Evolutionary conservation across 2,329 filamentous ascomycete species (phyloP), one percentile per base, ranked within the genome.

Genomic region (Ascosphaera apis): DNA sequence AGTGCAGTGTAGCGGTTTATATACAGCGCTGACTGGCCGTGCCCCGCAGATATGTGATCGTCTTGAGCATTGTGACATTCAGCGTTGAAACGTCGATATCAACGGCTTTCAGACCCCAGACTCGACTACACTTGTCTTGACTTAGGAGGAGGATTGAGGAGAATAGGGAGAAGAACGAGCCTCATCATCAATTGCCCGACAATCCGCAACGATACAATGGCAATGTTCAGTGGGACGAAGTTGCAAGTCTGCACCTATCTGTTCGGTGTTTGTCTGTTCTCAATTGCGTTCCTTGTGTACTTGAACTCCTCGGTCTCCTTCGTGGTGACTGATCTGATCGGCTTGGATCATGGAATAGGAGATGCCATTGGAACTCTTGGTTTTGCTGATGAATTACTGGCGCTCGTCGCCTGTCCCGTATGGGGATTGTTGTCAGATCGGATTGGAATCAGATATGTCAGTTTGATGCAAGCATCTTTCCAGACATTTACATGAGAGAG

Each of bases 271-370:
- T 72, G 69, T 34, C 63, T 72, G 25, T 74, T 73, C 54, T 69
- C 65, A 44, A 75, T 75, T 44, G 65, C 67, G 13, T 74, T 74
- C 51, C 58, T 75, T 31, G 70, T 75, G 35, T 75, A 74, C 51
- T 58, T 75, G 42, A 75, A 75, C 50, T 66, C 66, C 40, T 67
- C 66, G 36, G 59, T 74, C 41, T 71, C 67, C 15, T 75, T 75
- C 46, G 67, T 75, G 21, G 65, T 75, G 35, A 74, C 69, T 11
- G 66, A 73, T 46, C 56, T 72, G 36, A 66, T 75, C 42, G 67
- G 67, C 4, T 58, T 65, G 25, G 57, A 59, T 27, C 49, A 63
- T 40, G 56, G 61, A 33, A 66, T 72, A 12, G 70, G 70, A 5
- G 63, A 72, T 55, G 67, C 67, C 4, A 69, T 73, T 12, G 70